Conservation (phyloP, 257 asterid genomes). For the Salvia hispanica region DNA sequence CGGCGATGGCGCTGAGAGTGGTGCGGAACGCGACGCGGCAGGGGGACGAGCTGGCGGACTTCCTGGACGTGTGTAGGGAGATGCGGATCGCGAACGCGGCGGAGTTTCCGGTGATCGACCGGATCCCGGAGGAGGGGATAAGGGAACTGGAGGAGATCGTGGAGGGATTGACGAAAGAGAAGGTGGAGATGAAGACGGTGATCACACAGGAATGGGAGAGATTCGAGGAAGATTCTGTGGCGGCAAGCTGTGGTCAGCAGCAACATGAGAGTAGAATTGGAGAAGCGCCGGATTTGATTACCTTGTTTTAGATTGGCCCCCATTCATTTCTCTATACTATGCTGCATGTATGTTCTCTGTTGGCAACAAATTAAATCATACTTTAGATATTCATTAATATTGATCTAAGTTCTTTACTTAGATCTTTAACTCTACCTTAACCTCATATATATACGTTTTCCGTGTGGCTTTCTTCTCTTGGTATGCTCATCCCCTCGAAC, state of each 20-base stretch:
- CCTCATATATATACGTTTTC: too few relatives aligned
- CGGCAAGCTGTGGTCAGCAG: background rate
- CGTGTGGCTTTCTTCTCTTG: too few relatives aligned
- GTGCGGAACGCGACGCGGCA: slow-evolving; percentile 60
- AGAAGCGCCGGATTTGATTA: slow-evolving; percentile 52
- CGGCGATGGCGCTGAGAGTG: slow-evolving; percentile 51
- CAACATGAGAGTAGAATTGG: slow-evolving; percentile 14
- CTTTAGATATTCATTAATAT: too few relatives aligned
- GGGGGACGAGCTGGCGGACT: slow-evolving; percentile 55
- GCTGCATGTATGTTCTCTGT: too few relatives aligned
- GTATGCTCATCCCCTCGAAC: too few relatives aligned
- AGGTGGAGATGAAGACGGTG: slow-evolving; percentile 31
- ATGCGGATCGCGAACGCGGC: slow-evolving; percentile 64
- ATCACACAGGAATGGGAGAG: slow-evolving; percentile 59
- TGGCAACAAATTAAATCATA: too few relatives aligned
- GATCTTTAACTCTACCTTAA: too few relatives aligned
- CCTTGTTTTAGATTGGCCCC: slow-evolving; percentile 28
- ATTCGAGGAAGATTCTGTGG: slow-evolving; percentile 42
- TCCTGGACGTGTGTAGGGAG: slow-evolving; percentile 62
- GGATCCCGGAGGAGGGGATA: slow-evolving; percentile 62
- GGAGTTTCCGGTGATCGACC: slow-evolving; percentile 50
- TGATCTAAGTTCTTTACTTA: too few relatives aligned
- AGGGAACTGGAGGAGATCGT: slow-evolving; percentile 65
- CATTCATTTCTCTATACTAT: too few relatives aligned
- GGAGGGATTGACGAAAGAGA: slow-evolving; percentile 36